These are phyloP conservation scores for Thermomucor indicae-seudaticae DNA, from an alignment of 371 early-diverging fungal species.

Conservation along the genomic window DNA sequence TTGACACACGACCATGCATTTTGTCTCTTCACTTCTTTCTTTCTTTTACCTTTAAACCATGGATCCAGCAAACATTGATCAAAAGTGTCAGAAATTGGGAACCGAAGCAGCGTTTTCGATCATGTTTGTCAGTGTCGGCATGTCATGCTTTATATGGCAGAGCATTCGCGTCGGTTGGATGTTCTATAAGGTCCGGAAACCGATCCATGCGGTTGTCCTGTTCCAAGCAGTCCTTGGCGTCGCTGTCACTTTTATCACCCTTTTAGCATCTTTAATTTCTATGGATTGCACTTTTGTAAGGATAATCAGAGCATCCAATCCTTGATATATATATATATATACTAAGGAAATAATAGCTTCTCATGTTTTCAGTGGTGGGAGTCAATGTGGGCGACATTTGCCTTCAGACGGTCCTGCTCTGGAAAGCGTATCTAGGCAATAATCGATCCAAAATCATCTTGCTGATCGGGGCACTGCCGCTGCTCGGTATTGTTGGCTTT, in stretches of 20 bases:
- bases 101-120: constrained; percentile 25
- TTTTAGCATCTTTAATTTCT: constrained; percentile 21
- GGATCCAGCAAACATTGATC: too few species aligned
- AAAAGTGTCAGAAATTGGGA: not conserved
- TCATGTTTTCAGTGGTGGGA: constrained; percentile 36
- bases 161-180: constrained; percentile 23
- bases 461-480: constrained; percentile 22
- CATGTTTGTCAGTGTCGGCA: constrained; percentile 38
- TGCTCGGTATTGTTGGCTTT: constrained; percentile 24
- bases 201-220: constrained; percentile 29
- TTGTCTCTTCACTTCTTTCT: too few species aligned
- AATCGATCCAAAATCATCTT: constrained; percentile 32
- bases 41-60: too few species aligned
- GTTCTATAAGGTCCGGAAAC: constrained; percentile 29
- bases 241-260: constrained; percentile 29
- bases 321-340: not conserved
- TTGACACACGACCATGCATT: too few species aligned
- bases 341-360: constrained; percentile 10
- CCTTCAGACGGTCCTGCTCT: constrained; percentile 33
- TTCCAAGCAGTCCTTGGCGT: constrained; percentile 31
- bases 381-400: constrained; percentile 38
- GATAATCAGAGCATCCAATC: not conserved
- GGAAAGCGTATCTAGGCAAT: constrained; percentile 46
- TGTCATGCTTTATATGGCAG: constrained; percentile 45
- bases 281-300: constrained; percentile 41